A percentile compares a stretch with the other conserved stretches of the same genome.
Evolutionary conservation across 306 rosid genomes (phyloP).

Genomic region (Senna siamea): DNA sequence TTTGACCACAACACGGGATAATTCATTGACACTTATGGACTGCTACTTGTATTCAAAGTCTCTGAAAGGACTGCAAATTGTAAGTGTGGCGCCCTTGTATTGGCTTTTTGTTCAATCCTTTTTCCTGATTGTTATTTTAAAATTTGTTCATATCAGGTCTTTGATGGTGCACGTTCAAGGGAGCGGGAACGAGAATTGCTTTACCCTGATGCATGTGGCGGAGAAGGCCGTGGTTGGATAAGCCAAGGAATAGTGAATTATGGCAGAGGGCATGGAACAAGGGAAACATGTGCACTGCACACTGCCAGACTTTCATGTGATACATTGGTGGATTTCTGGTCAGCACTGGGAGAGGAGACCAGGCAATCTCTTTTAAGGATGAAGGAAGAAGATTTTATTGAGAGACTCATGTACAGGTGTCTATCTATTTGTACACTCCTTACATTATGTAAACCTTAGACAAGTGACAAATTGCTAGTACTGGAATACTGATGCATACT

Average conservation of each 20-base stretch:
- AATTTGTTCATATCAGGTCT: conserved; percentile 66
- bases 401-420: conserved; percentile 99
- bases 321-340: conserved; percentile 97
- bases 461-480: conserved; percentile 35
- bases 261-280: conserved; percentile 96
- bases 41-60: conserved; percentile 85
- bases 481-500: conserved; percentile 24
- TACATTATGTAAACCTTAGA: conserved; percentile 38
- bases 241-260: conserved; percentile 89
- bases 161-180: conserved; percentile 94
- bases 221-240: conserved; percentile 99
- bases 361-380: conserved; percentile 90
- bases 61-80: conserved; percentile 83
- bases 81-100: conserved; percentile 47
- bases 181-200: conserved; percentile 97
- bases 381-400: conserved; percentile 99
- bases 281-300: conserved; percentile 97
- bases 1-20: conserved; percentile 84
- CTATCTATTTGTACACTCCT: conserved; percentile 45
- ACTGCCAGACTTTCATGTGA: conserved; percentile 97
- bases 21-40: conserved; percentile 82
- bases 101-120: conserved; percentile 7
- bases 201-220: conserved; percentile 99
- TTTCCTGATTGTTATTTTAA: conserved; percentile 39
- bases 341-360: conserved; percentile 98